Conservation (phyloP, 257 asterid species). For the Solanum ossicruentum region DNA sequence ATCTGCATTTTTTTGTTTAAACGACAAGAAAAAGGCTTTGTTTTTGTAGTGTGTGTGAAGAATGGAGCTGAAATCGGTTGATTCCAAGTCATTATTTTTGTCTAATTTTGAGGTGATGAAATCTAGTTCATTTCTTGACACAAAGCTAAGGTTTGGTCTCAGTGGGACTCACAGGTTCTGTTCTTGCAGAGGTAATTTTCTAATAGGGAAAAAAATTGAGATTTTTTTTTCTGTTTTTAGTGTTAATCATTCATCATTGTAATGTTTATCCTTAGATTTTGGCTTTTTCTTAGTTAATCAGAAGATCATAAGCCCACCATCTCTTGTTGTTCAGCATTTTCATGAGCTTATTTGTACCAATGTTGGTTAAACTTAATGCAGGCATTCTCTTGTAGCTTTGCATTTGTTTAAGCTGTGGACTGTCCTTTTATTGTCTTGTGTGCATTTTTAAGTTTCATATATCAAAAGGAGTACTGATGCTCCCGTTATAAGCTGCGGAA, state of each 20-base stretch:
- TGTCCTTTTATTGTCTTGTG: background rate
- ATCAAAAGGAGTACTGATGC: background rate
- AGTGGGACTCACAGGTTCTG: conserved; percentile 9
- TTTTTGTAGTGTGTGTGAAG: background rate
- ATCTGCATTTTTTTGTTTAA: background rate
- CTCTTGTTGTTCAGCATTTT: background rate
- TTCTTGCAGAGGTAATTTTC: conserved; percentile 45
- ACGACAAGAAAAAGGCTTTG: background rate
- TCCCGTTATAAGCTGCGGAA: too few relatives aligned
- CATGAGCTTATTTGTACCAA: background rate
- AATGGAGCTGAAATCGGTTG: conserved; percentile 34
- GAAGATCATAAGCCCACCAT: background rate
- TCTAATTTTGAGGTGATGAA: conserved; percentile 19
- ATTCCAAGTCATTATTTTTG: conserved; percentile 16
- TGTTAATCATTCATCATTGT: background rate
- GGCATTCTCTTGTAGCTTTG: background rate
- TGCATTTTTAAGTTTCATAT: background rate
- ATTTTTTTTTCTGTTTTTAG: background rate
- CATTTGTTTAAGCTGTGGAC: background rate
- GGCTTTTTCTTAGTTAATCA: background rate
- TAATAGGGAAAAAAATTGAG: background rate
- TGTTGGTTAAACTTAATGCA: background rate
- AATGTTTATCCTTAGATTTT: background rate
- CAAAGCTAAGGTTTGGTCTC: conserved; percentile 2
- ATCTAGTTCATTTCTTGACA: conserved; percentile 24